Percentiles rank a stretch among this genome's conserved stretches.
Conservation (phyloP, 140 eudicot genomes). For the Flaveria floridana region DNA sequence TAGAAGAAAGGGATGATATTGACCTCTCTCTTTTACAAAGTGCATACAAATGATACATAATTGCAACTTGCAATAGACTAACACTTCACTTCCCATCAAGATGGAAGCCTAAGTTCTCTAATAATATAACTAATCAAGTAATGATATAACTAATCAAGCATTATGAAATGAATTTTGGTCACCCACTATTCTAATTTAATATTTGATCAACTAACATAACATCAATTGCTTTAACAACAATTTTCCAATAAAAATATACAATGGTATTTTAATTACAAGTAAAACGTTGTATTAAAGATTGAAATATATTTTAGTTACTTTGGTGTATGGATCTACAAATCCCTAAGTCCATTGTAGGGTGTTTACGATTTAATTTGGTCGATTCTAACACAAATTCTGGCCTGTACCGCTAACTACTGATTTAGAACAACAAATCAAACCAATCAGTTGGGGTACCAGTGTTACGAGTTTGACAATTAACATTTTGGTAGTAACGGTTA, state of each 20-base stretch:
- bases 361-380: no score
- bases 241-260: neutral
- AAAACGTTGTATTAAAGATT: neutral
- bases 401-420: no score
- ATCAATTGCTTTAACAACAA: conserved; percentile 19
- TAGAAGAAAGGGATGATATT: conserved; percentile 23
- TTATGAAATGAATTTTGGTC: conserved; percentile 22
- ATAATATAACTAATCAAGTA: conserved; percentile 22
- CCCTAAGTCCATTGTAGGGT: no score
- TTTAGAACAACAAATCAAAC: no score
- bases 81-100: conserved; percentile 35
- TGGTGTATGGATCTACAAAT: no score
- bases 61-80: conserved; percentile 32
- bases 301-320: neutral
- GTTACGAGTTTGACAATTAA: no score
- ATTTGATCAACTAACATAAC: conserved; percentile 15
- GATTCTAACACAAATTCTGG: no score
- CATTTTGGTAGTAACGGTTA: no score
- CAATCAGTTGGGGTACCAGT: no score
- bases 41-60: conserved; percentile 7
- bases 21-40: conserved; percentile 21
- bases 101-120: conserved; percentile 21
- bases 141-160: conserved; percentile 26
- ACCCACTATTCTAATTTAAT: conserved; percentile 26
- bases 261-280: neutral